Evolutionary conservation across 2,329 filamentous ascomycete genomes (phyloP), one percentile per base, ranked within the genome.

Genomic region (Plectosphaerella cucumerina): DNA sequence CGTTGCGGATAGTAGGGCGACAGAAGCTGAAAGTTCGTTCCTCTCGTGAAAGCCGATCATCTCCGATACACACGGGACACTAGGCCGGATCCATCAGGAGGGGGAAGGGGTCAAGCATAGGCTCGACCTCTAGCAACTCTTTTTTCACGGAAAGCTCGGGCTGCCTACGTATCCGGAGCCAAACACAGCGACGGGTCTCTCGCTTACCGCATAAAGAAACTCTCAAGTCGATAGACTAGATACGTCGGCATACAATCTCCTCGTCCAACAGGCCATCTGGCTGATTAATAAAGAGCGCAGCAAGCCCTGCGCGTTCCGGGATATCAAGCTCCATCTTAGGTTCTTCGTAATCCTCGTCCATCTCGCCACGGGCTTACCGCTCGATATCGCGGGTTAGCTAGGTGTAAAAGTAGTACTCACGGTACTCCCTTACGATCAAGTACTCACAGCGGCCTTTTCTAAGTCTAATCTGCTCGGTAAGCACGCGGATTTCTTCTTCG

Each of bases 341-440:
- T 37, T 58, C 48, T 15, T 17, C 17, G 35, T 60, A 62, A 48
- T 61, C 51, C 26, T 58, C 55, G 49, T 60, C 56, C 42, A 53
- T 46, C 49, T 62, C 48, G 35, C 50, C 56, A 22, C 37, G 53
- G 10, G 53, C 55, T 48, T 58, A 48, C 22, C 51, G 54, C 50
- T 67, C 52, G 23, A 68, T 63, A 34, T 67, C 63, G 59, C 49
- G 59, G 35, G 57, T 64, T 5, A 51, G 52, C 39, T 48, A 50
- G 50, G 63, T 49, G 41, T 62, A 59, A 42, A 65, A 67, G 48
- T 65, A 65, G 52, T 65, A 43, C 48, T 62, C 41, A 22, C 52
- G 48, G 47, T 67, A 66, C 37, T 23, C 43, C 20, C 44, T 43
- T 8, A 44, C 45, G 18, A 51, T 44, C 12, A 44, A 15, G 41